Conservation (phyloP, 257 asterid species). For the Solanum chilense region DNA sequence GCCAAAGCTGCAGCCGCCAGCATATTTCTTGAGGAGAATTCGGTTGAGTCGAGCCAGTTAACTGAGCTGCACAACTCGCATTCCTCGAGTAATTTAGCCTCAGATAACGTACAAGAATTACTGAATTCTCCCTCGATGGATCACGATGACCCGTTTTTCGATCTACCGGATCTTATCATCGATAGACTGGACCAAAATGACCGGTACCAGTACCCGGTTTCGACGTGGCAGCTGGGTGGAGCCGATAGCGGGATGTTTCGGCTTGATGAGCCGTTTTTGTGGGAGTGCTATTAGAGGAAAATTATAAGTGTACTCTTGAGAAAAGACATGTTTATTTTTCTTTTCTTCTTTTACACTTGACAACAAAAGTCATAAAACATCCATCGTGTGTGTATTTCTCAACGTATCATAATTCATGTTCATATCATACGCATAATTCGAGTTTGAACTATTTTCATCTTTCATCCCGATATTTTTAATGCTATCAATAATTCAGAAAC, state of each 20-base stretch:
- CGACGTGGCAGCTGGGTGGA: conserved; percentile 62
- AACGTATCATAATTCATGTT: neutral
- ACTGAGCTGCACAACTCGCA: conserved; percentile 12
- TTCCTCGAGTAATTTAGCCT: conserved; percentile 34
- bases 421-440: neutral
- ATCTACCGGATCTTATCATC: conserved; percentile 59
- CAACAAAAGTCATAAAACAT: neutral
- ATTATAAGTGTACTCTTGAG: neutral
- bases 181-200: conserved; percentile 16
- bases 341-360: neutral
- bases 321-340: neutral
- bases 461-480: neutral
- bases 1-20: conserved; percentile 49
- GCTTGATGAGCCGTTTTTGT: conserved; percentile 56
- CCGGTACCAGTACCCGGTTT: conserved; percentile 25
- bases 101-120: conserved; percentile 29
- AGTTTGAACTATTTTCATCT: neutral
- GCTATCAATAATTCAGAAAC: no score
- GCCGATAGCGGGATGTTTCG: conserved; percentile 45
- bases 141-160: conserved; percentile 64
- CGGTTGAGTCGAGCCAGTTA: conserved; percentile 11
- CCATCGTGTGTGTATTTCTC: conserved; percentile 5
- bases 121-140: conserved; percentile 30
- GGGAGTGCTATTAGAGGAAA: conserved; percentile 39
- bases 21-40: conserved; percentile 8